These are phyloP conservation scores for Aspergillus proliferans DNA, from an alignment of 2,329 filamentous ascomycete genomes.

Conservation along the genomic window DNA sequence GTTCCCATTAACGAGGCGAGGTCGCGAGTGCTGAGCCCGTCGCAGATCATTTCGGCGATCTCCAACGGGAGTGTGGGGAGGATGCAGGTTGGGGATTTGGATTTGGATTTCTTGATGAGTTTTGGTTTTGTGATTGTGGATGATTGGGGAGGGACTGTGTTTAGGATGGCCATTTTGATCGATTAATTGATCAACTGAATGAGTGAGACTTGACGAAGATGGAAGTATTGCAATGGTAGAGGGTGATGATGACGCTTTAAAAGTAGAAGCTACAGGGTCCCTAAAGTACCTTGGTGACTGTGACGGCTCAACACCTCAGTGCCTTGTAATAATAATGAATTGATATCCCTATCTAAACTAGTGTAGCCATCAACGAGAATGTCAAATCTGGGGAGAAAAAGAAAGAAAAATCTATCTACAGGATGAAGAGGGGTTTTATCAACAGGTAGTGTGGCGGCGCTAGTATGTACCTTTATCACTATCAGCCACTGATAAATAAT, in stretches of 20 bases:
- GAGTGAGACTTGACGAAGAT: neutral
- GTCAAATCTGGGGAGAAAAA: too few relatives aligned
- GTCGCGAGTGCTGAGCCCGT: conserved; percentile 6
- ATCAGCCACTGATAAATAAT: too few relatives aligned
- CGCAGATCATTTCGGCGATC: conserved; percentile 6
- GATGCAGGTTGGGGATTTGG: neutral
- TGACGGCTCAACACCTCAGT: neutral
- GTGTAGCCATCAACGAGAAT: too few relatives aligned
- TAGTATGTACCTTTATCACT: too few relatives aligned
- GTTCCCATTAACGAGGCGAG: conserved; percentile 7
- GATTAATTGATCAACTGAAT: neutral
- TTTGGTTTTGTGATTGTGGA: neutral
- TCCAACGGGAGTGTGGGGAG: conserved; percentile 5
- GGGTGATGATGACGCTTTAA: neutral
- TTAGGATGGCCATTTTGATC: neutral
- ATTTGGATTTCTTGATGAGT: neutral
- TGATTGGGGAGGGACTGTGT: neutral
- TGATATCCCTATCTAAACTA: too few relatives aligned
- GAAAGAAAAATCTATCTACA: too few relatives aligned
- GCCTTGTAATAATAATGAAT: too few relatives aligned
- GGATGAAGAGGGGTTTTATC: too few relatives aligned
- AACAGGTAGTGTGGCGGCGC: too few relatives aligned
- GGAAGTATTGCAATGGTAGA: neutral
- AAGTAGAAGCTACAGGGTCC: neutral
- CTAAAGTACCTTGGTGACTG: conserved; percentile 1